Conservation (phyloP, 139 green algal species). For the Picochlorum costavermella region DNA sequence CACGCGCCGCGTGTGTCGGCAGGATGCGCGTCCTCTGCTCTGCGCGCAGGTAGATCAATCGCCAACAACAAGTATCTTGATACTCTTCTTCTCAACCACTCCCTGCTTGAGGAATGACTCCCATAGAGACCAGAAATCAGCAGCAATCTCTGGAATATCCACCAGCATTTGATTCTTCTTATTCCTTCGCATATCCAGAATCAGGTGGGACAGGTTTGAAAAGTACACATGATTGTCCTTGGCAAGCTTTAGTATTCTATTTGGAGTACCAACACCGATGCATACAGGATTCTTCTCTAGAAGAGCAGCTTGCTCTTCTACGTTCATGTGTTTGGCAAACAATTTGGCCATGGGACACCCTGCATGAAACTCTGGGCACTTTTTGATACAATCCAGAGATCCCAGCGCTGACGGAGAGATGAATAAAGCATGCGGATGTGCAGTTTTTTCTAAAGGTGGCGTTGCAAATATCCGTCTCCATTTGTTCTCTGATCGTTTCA, state of each 20-base stretch:
- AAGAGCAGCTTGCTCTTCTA: conserved; percentile 32
- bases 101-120: background rate
- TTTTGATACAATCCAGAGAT: background rate
- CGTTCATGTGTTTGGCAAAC: conserved; percentile 53
- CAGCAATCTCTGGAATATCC: conserved; percentile 31
- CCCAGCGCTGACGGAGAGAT: background rate
- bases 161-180: conserved; percentile 40
- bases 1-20: too few species aligned
- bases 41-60: too few species aligned
- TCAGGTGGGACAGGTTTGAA: conserved; percentile 20
- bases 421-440: background rate
- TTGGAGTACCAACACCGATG: conserved; percentile 33
- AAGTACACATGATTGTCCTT: conserved; percentile 26
- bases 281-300: conserved; percentile 11
- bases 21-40: too few species aligned
- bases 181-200: conserved; percentile 37
- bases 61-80: too few species aligned
- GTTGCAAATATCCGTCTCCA: background rate
- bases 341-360: conserved; percentile 36
- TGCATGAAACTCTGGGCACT: conserved; percentile 9
- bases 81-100: background rate
- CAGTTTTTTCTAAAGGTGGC: background rate
- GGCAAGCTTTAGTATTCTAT: conserved; percentile 33
- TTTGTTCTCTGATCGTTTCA: background rate
- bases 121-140: conserved; percentile 36